Base-by-base conservation (phyloP, 805 yeast species). In the Candida ascalaphidarum region DNA sequence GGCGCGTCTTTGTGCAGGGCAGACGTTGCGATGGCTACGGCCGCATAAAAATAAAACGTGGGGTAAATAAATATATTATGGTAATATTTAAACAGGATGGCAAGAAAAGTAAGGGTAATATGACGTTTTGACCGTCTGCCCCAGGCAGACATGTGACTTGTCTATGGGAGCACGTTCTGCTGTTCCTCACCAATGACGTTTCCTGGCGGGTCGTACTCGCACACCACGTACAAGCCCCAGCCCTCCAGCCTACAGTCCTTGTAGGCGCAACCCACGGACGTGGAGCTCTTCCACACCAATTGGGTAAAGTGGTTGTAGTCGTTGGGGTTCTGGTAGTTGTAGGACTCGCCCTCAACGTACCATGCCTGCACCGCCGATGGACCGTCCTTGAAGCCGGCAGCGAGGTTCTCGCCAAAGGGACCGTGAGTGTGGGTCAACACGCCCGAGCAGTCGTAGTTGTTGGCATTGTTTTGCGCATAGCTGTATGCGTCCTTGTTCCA, bases 331-430 rank as follows among this genome's bases (percentile, higher is more conserved):
- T 27, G 20, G 35, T 48, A 57, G 32, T 40, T 35, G 35, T 46
- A 56, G 13, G 48, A 29, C 11, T 41, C 32, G 29, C 61, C 62
- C 43, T 60, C 67, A 23, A 35, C 49, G 44, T 61, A 60, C 68
- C 68, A 61, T 11, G 64, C 65, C 11, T 43, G 35, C 5, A 58
- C 44, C 6, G 65, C 65, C 13, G 48, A 27, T 7, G 44, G 40
- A 14, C 60, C 64, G 9, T 33, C 24, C 12, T 41, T 32, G 34
- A 37, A 56, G 1, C 64, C 64, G 12, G 58, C 59, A n/a, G 61
- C 62, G 32, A 57, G 46, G 36, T 56, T 62, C 39, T 62, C 68
- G 37, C 68, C 68, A 34, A 45, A 61, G 17, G 35, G 30, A 27
- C 64, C 64, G 30, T 58, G 61, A 9, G 65, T 50, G 40, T 61